Evolutionary conservation across 2,329 filamentous ascomycete species (phyloP), one percentile per base, ranked within the genome.

Genomic region (Colletotrichum sansevieriae): DNA sequence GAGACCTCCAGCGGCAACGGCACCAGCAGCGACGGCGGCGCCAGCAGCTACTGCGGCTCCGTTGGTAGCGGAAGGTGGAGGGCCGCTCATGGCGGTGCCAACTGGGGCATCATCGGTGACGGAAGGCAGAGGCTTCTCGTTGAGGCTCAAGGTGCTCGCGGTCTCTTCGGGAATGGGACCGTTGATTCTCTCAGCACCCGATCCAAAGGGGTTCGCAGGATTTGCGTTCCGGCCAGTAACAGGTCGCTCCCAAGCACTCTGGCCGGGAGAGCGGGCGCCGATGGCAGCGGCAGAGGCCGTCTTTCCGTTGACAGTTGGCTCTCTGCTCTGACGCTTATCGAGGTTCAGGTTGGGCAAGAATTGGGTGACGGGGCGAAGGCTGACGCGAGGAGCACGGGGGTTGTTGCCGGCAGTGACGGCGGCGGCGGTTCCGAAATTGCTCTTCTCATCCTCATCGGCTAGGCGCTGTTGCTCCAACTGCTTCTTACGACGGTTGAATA

Each of bases 341-440:
- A 82, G 74, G 63, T 78, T 79, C 62, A 92, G 86, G 75, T 88
- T 90, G 5, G 93, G 92, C 44, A 93, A 85, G 80, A 97, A 95
- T 75, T 96, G 90, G 46, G 93, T 95, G 56, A 96, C 88, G 3
- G 94, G 94, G 57, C 94, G 91, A 62, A 97, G 85, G 76, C 93
- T 97, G 70, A 98, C 86, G 71, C 91, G 91, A n/a, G 94, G 94
- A 51, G 94, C 90, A 84, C 83, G 71, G 78, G 81, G 71, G 82
- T 86, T 72, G 78, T 82, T 63, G 81, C 78, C 47, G n/a, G 71
- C 52, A 39, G 71, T 65, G 20, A 59, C 70, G 4, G 60, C 51
- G 35, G 74, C 74, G 58, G 74, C 74, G 47, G 78, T 78, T 56
- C 76, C 78, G 51, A 80, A 79, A 9, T 81, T 76, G 4, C 81